Evolutionary conservation across 352 stramenopile genomes (phyloP).

Genomic region (Globisporangium mamillatum): DNA sequence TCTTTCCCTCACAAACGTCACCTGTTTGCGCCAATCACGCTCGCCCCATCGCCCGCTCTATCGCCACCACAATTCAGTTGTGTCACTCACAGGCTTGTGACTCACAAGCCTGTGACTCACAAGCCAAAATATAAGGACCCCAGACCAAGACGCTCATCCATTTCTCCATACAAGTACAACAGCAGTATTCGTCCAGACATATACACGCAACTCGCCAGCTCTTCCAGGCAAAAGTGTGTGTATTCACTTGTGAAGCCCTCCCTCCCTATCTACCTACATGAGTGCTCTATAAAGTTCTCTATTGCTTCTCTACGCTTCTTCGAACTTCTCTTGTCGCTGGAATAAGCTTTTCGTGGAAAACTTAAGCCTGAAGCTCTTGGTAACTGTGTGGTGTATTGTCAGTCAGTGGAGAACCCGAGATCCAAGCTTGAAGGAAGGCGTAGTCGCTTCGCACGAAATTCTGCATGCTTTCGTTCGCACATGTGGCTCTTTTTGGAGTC

Average conservation of each 20-base stretch:
- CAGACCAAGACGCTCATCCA: neutral
- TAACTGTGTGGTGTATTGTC: neutral
- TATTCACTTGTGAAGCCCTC: neutral
- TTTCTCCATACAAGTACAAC: neutral
- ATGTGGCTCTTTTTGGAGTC: neutral
- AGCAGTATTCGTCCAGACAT: neutral
- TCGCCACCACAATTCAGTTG: neutral
- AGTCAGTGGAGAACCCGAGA: neutral
- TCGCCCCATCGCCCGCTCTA: neutral
- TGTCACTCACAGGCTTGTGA: neutral
- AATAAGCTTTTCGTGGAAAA: neutral
- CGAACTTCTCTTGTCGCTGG: neutral
- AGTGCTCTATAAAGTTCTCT: neutral
- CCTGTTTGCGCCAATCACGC: neutral
- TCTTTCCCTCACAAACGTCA: constrained; percentile 7
- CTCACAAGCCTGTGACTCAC: neutral
- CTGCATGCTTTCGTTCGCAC: neutral
- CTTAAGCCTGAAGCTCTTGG: neutral
- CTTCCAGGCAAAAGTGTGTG: neutral
- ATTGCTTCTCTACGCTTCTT: neutral
- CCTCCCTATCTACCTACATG: neutral
- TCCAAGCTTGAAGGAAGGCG: neutral
- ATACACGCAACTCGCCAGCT: no score
- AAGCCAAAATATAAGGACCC: neutral
- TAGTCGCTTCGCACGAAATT: neutral